These are phyloP conservation scores for Pascua sp. DNA, from an alignment of 1,284 basidiomycete genomes.

Conservation along the genomic window DNA sequence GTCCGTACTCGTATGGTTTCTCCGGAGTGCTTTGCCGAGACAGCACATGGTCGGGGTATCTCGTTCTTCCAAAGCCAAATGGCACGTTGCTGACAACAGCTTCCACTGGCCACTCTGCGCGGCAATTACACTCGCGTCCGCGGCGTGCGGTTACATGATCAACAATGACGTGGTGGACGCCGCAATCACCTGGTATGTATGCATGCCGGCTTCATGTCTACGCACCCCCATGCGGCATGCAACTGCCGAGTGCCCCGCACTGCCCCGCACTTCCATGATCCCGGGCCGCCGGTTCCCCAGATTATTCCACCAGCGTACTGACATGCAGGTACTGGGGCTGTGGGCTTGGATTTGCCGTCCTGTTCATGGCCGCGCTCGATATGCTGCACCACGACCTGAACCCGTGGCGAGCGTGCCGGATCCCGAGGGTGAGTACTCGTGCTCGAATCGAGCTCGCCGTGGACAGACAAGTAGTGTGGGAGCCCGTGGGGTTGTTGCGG, in stretches of 20 bases:
- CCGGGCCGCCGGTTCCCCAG: too few species aligned
- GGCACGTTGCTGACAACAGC: conserved; percentile 10
- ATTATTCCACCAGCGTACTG: neutral
- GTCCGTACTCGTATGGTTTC: too few species aligned
- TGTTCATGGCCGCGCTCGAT: conserved; percentile 44
- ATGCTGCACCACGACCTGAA: conserved; percentile 37
- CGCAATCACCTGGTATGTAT: conserved; percentile 3
- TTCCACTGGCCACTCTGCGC: conserved; percentile 49
- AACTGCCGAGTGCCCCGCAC: too few species aligned
- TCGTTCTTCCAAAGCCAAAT: too few species aligned
- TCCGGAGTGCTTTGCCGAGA: too few species aligned
- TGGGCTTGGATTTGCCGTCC: conserved; percentile 42
- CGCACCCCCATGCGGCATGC: neutral
- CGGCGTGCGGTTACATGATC: conserved; percentile 39
- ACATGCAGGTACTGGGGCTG: conserved; percentile 31
- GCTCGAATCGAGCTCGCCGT: too few species aligned
- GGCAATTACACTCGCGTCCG: conserved; percentile 44
- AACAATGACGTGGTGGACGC: neutral
- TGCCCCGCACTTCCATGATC: too few species aligned
- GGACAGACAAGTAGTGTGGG: too few species aligned
- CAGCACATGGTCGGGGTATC: too few species aligned
- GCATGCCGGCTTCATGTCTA: neutral
- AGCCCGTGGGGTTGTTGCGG: too few species aligned
- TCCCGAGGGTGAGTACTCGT: conserved; percentile 34
- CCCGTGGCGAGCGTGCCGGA: conserved; percentile 12